Conservation (phyloP, 768 basidiomycete species). For the Kondoa subrosea region DNA sequence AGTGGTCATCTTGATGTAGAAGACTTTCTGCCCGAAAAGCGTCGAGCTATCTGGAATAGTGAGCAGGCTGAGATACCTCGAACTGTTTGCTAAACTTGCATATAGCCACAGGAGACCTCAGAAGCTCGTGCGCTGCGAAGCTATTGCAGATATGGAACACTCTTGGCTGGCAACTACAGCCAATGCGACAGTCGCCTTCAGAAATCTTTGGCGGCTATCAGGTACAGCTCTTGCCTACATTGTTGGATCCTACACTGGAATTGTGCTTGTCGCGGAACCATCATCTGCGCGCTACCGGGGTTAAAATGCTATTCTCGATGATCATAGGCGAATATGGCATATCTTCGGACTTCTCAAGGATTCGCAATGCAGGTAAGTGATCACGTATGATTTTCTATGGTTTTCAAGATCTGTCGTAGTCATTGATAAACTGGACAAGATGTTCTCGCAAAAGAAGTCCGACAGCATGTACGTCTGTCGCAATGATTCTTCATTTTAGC, state of each 20-base stretch:
- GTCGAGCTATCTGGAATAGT: conserved; percentile 13
- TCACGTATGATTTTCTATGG: conserved; percentile 9
- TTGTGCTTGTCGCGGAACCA: conserved; percentile 91
- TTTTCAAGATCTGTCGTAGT: conserved; percentile 68
- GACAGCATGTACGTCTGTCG: conserved; percentile 21
- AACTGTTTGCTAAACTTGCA: background rate
- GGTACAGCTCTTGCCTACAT: conserved; percentile 31
- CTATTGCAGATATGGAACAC: conserved; percentile 68
- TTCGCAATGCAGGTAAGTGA: background rate
- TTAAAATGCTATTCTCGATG: conserved; percentile 87
- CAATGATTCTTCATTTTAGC: conserved; percentile 21
- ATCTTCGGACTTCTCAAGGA: background rate
- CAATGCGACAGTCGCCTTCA: conserved; percentile 49
- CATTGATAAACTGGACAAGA: conserved; percentile 68
- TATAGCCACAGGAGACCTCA: conserved; percentile 43
- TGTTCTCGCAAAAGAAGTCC: conserved; percentile 73
- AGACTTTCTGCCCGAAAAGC: conserved; percentile 80
- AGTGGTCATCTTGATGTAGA: conserved; percentile 53
- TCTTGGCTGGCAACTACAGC: conserved; percentile 45
- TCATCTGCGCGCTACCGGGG: conserved; percentile 69
- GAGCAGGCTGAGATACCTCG: background rate
- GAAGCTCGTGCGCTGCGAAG: conserved; percentile 54
- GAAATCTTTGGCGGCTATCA: conserved; percentile 57
- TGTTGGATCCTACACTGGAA: conserved; percentile 65
- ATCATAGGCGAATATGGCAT: conserved; percentile 43